Evolutionary conservation across 2,329 filamentous ascomycete species (phyloP).

Genomic region (Neonectria magnoliae): DNA sequence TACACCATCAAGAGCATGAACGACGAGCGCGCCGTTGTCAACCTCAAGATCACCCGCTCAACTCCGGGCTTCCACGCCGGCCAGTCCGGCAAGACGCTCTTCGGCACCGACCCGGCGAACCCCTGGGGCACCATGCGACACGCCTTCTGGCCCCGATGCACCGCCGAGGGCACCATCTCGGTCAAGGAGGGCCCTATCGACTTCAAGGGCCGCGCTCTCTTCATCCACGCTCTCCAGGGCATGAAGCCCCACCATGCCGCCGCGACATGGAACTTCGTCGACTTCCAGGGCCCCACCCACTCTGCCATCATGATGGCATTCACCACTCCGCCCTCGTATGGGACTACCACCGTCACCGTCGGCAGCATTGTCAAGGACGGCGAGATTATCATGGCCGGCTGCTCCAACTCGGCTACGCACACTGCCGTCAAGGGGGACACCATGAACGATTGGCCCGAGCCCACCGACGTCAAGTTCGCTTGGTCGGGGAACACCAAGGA

Average conservation of each 20-base stretch:
- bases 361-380: conserved; percentile 84
- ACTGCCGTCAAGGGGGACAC: conserved; percentile 74
- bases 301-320: conserved; percentile 96
- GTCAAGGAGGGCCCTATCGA: conserved; percentile 84
- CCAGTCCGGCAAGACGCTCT: conserved; percentile 83
- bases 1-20: conserved; percentile 93
- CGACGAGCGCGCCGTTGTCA: conserved; percentile 83
- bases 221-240: conserved; percentile 88
- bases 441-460: conserved; percentile 90
- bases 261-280: conserved; percentile 89
- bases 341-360: conserved; percentile 82
- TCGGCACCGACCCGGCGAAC: conserved; percentile 83
- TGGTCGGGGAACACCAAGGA: conserved; percentile 85
- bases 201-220: conserved; percentile 82
- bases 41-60: conserved; percentile 80
- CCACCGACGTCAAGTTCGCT: conserved; percentile 75
- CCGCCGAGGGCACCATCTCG: conserved; percentile 82
- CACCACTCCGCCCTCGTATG: conserved; percentile 93
- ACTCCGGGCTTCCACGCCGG: conserved; percentile 87
- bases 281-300: conserved; percentile 88
- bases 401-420: conserved; percentile 73
- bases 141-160: conserved; percentile 91
- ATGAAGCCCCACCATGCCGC: conserved; percentile 99
- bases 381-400: conserved; percentile 79
- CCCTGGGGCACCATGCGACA: conserved; percentile 96